These are phyloP conservation scores for Urostyla sp. DNA, from an alignment of 73 alveolate genomes.

Conservation along the genomic window DNA sequence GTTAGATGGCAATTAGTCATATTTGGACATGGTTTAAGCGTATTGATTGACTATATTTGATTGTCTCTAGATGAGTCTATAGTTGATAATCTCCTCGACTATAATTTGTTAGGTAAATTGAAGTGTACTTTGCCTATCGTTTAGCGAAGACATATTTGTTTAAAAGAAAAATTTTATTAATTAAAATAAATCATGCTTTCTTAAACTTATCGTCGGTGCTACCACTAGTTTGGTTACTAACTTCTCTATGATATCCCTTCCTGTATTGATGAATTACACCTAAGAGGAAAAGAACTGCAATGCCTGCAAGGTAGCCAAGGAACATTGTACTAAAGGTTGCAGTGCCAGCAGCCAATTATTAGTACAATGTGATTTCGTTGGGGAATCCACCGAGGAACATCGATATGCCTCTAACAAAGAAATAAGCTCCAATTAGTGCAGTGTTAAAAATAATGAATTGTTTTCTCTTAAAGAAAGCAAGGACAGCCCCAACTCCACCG, in stretches of 20 bases:
- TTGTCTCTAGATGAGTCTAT: no score
- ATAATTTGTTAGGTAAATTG: no score
- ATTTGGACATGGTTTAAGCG: no score
- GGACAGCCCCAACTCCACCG: constrained; percentile 3
- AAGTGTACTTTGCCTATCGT: no score
- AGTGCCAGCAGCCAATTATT: constrained; percentile 42
- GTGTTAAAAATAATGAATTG: constrained; percentile 63
- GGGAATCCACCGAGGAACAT: constrained; percentile 81
- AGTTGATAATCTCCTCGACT: no score
- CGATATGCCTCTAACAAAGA: constrained; percentile 81
- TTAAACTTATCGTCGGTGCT: no score
- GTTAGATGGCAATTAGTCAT: no score
- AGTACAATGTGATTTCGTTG: constrained; percentile 69
- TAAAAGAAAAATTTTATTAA: no score
- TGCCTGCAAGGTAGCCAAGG: constrained; percentile 7
- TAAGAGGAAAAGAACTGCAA: constrained; percentile 11
- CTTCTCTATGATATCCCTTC: constrained; percentile 25
- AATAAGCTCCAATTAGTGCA: constrained; percentile 79
- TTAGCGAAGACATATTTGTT: no score
- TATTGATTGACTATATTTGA: no score
- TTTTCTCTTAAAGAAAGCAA: not conserved
- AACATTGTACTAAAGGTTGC: not conserved
- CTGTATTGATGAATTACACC: constrained; percentile 43
- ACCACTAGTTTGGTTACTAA: not conserved
- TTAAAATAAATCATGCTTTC: no score